These are phyloP conservation scores for Rubia yunnanensis DNA, from an alignment of 257 asterid species.

Conservation along the genomic window DNA sequence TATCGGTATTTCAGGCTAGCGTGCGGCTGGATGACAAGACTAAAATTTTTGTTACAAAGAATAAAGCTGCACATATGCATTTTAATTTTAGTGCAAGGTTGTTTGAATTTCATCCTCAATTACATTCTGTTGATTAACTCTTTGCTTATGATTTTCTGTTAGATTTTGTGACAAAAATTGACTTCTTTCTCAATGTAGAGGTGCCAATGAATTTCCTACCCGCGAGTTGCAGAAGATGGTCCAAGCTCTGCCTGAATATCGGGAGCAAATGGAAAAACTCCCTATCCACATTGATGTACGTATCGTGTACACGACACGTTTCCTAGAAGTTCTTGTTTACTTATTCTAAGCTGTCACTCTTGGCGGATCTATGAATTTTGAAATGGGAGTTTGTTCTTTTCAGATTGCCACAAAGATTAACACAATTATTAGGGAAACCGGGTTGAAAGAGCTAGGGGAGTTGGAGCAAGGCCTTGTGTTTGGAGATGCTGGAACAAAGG, in stretches of 20 bases:
- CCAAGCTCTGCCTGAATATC: conserved; percentile 97
- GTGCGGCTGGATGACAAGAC: conserved; percentile 87
- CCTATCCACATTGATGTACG: conserved; percentile 99
- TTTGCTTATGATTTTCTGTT: neutral
- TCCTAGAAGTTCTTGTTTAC: neutral
- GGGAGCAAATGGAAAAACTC: conserved; percentile 97
- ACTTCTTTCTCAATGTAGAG: conserved; percentile 35
- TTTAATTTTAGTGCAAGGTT: conserved; percentile 72
- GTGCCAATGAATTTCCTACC: conserved; percentile 74
- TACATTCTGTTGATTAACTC: conserved; percentile 12
- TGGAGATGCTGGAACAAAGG: conserved; percentile 98
- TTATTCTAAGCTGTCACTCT: no score
- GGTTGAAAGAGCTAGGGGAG: conserved; percentile 86
- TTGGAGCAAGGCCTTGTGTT: conserved; percentile 96
- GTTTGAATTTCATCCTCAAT: conserved; percentile 11
- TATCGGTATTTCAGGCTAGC: conserved; percentile 68
- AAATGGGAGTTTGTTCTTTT: conserved; percentile 3
- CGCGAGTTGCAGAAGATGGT: conserved; percentile 99
- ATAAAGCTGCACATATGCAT: conserved; percentile 93
- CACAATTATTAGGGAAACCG: conserved; percentile 66
- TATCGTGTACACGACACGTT: conserved; percentile 19
- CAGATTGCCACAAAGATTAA: conserved; percentile 93
- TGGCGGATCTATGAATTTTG: neutral
- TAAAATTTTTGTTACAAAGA: conserved; percentile 81
- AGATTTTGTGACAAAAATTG: conserved; percentile 10